Evolutionary conservation across 176 grass and related monocot species (phyloP), one percentile per base, ranked within the genome.

Genomic region (Dendrocalamus sinicus): DNA sequence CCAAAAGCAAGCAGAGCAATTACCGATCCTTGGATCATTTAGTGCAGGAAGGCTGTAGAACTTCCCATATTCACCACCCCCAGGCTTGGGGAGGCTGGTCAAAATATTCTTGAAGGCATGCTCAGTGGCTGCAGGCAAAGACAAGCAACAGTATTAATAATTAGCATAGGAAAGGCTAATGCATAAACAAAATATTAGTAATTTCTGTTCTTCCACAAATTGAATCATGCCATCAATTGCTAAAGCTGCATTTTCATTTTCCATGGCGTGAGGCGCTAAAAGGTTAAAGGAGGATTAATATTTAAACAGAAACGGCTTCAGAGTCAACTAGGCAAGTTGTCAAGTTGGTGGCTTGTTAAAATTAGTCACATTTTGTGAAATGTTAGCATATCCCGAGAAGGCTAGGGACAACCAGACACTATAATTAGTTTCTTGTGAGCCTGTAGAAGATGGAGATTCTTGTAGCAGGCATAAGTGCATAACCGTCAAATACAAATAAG

Each of bases 21-120:
- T 94, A 97, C 95, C 95, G 23, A 94, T 90, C 71, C 92, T 94
- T 83, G 90, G 91, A 92, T 97, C 95, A 75, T 93, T 91, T 74
- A 97, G 79, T 44, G 84, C 89, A 86, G 92, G 89, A 53, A 97
- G 86, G 35, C 92, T 93, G 86, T 89, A 97, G 87, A 88, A 97
- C 72, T 97, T 97, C 39, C 95, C 95, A 84, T 86, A 93, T 91
- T 97, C 95, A 67, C 95, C 92, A 57, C 91, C 95, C 50, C 82
- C 92, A 43, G 87, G 90, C 91, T 94, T 97, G 53, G 92, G 89
- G 75, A 97, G 95, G 84, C 59, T 88, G 24, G 92, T 97, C 77
- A 97, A 83, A 70, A 91, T 91, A 44, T 76, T 81, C 87, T 90
- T 86, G 85, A 91, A 97, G 59, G 70, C 70, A 84, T 94, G 92